phyloP scores from a whole-genome alignment of 257 asterid species.

The Rubia yunnanensis region DNA sequence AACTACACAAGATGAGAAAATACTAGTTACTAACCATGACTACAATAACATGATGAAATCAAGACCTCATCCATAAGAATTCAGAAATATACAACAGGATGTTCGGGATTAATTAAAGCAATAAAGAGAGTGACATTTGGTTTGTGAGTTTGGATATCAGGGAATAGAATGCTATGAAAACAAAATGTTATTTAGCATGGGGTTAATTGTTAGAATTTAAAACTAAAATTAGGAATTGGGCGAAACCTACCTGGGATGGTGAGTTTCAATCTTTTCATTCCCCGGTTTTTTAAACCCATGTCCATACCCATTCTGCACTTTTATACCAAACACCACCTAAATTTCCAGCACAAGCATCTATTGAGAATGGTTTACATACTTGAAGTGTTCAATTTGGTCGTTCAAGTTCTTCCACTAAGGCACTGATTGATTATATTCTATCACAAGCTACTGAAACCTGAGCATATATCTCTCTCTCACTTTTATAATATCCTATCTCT shows the following conservation, averaged over 20 bases:
- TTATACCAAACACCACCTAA: too few relatives aligned
- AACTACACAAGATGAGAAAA: slow-evolving; percentile 41
- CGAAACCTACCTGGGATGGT: too few relatives aligned
- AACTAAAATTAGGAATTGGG: too few relatives aligned
- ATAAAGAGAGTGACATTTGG: neutral
- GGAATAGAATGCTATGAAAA: too few relatives aligned
- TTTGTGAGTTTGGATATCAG: neutral
- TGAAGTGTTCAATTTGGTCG: neutral
- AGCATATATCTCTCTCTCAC: neutral
- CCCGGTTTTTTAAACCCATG: too few relatives aligned
- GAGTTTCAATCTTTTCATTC: too few relatives aligned
- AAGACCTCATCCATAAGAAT: neutral
- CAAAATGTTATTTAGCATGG: too few relatives aligned
- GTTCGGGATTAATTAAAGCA: neutral
- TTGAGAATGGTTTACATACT: neutral
- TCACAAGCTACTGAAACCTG: neutral
- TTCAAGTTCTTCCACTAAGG: neutral
- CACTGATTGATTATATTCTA: neutral
- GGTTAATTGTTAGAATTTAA: too few relatives aligned
- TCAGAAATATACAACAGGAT: neutral
- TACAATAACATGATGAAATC: neutral
- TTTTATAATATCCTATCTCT: neutral
- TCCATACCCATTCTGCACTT: too few relatives aligned
- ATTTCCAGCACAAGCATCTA: neutral
- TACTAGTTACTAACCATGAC: neutral